A percentile compares a stretch with the other conserved stretches of the same genome.
Conservation (phyloP, 2,329 filamentous ascomycete genomes). For the Lachnellula occidentalis region DNA sequence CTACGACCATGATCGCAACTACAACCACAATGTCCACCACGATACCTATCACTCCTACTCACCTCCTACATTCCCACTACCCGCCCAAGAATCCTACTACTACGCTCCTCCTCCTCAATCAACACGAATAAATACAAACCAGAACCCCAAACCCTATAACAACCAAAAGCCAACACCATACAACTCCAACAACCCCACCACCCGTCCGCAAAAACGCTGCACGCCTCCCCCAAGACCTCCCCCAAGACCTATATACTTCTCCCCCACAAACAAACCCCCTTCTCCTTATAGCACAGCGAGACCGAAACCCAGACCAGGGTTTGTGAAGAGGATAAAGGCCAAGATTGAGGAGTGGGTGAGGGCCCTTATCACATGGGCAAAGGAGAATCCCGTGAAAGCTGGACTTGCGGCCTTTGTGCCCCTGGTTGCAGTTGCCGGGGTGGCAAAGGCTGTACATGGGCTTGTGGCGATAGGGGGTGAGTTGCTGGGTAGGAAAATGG, state of each 20-base stretch:
- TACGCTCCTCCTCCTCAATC: conserved; percentile 3
- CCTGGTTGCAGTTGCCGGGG: conserved; percentile 15
- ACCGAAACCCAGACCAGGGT: conserved; percentile 22
- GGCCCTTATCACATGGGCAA: conserved; percentile 16
- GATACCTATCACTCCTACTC: neutral
- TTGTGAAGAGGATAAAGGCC: conserved; percentile 16
- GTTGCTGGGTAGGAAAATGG: conserved; percentile 4
- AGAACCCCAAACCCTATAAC: neutral
- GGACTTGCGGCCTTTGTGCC: conserved; percentile 23
- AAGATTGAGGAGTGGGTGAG: conserved; percentile 19
- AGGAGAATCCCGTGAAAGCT: conserved; percentile 22
- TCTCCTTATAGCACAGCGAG: conserved; percentile 24
- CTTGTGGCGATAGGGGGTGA: conserved; percentile 4
- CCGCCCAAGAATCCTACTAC: conserved; percentile 6
- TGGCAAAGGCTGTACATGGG: conserved; percentile 5
- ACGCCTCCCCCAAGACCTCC: conserved; percentile 5
- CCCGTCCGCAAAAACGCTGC: neutral
- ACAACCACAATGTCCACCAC: neutral
- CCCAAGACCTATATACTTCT: conserved; percentile 16
- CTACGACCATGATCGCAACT: conserved; percentile 3
- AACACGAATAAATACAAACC: neutral
- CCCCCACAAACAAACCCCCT: conserved; percentile 18
- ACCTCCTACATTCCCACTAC: neutral
- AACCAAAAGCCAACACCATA: no score
- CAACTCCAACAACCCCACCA: no score